Conservation (phyloP, 176 grass and related monocot species). For the Aechmea fasciata region DNA sequence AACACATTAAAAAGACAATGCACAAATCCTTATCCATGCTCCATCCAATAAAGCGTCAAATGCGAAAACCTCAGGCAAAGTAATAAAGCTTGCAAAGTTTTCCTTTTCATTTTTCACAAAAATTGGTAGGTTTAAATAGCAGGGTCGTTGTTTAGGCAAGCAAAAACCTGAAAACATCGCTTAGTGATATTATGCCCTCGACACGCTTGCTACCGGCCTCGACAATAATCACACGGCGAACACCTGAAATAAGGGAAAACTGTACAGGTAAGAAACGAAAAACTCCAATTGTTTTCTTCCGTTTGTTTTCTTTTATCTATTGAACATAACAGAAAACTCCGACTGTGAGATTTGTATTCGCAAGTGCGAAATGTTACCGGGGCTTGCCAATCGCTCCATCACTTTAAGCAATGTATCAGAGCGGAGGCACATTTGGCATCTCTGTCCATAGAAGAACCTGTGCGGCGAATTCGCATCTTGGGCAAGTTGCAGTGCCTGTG, state of each 20-base stretch:
- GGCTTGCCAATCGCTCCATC: conserved; percentile 94
- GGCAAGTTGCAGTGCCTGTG: conserved; percentile 82
- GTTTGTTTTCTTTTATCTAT: neutral
- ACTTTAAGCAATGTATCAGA: conserved; percentile 87
- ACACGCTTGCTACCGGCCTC: conserved; percentile 96
- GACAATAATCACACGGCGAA: conserved; percentile 88
- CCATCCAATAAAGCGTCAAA: conserved; percentile 26
- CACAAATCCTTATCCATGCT: conserved; percentile 24
- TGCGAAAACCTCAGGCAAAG: conserved; percentile 20
- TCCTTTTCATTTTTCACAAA: no score
- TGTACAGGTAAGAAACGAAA: neutral
- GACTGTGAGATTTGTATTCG: neutral
- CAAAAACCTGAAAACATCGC: conserved; percentile 87
- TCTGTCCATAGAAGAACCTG: conserved; percentile 77
- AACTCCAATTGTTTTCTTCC: neutral
- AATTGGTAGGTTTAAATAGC: conserved; percentile 36
- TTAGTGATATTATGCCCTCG: conserved; percentile 88
- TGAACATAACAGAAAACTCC: neutral
- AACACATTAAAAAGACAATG: conserved; percentile 38
- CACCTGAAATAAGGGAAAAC: conserved; percentile 36
- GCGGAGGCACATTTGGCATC: conserved; percentile 97
- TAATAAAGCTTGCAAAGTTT: conserved; percentile 40
- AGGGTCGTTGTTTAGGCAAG: conserved; percentile 44
- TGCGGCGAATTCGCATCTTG: conserved; percentile 67
- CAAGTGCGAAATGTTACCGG: conserved; percentile 37